These are phyloP conservation scores for Chenopodium quinoa DNA, from an alignment of 148 eudicot species.

Conservation along the genomic window DNA sequence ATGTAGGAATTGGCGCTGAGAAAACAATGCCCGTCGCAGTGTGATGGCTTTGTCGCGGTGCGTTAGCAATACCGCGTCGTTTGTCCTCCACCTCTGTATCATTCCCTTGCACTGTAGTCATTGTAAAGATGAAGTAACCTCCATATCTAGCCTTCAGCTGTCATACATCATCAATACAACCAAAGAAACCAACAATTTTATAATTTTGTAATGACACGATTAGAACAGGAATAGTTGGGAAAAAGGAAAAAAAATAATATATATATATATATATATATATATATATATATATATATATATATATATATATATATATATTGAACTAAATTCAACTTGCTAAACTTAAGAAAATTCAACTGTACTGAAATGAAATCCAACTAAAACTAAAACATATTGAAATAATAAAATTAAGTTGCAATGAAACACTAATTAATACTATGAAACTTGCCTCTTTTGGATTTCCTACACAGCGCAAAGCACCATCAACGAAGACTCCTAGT, in stretches of 20 bases:
- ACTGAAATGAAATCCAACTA: background rate
- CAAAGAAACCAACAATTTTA: background rate
- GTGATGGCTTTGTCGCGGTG: no score
- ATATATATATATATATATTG: no score
- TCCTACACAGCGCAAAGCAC: slow-evolving; percentile 68
- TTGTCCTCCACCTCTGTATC: slow-evolving; percentile 46
- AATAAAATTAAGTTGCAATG: no score
- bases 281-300: no score
- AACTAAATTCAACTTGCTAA: background rate
- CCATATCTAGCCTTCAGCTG: slow-evolving; percentile 71
- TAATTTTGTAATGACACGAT: background rate
- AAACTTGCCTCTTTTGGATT: slow-evolving; percentile 62
- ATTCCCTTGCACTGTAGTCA: slow-evolving; percentile 49
- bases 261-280: no score
- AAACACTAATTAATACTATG: background rate
- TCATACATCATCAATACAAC: background rate
- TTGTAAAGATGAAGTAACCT: slow-evolving; percentile 60
- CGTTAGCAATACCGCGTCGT: no score
- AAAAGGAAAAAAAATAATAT: no score
- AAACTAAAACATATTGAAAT: background rate
- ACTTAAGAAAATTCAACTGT: background rate
- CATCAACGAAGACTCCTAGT: slow-evolving; percentile 70
- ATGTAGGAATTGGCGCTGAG: no score
- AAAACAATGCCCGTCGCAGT: no score
- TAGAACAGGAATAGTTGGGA: background rate